Conservation (phyloP, 306 rosid genomes). For the Vigna unguiculata region DNA sequence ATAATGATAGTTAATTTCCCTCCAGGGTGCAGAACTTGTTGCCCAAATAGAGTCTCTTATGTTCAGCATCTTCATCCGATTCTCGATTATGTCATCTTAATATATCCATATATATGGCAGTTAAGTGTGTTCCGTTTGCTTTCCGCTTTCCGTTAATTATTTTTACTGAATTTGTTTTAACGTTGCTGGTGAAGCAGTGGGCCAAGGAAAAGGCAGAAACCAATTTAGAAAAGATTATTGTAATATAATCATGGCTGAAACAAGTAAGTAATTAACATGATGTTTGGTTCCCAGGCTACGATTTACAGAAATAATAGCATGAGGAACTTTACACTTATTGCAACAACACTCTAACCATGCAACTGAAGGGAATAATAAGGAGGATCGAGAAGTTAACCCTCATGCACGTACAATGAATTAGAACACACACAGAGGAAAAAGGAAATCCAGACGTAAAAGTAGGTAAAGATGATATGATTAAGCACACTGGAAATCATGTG, state of each 20-base stretch:
- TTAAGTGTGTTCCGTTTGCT: too few relatives aligned
- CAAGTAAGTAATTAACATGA: slow-evolving; percentile 14
- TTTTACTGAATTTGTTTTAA: background rate
- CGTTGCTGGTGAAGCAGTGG: background rate
- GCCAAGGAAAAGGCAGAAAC: background rate
- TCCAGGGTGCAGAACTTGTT: background rate
- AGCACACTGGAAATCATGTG: slow-evolving; percentile 65
- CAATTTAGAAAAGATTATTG: slow-evolving; percentile 19
- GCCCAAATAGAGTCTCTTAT: background rate
- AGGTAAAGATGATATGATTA: slow-evolving; percentile 17
- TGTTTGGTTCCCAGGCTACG: slow-evolving; percentile 18
- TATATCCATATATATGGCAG: background rate
- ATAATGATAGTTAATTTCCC: background rate
- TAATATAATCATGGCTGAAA: slow-evolving; percentile 4
- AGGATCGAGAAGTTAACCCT: slow-evolving; percentile 27
- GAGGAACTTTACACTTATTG: background rate
- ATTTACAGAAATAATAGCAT: slow-evolving; percentile 20
- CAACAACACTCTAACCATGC: background rate
- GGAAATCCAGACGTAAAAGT: background rate
- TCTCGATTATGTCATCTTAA: background rate
- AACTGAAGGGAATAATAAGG: slow-evolving; percentile 27
- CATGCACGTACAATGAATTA: slow-evolving; percentile 19
- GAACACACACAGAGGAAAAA: slow-evolving; percentile 1
- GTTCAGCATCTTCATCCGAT: background rate
- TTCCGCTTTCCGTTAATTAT: too few relatives aligned